Conservation (phyloP, 768 basidiomycete species). For the Pleurotus salmoneostramineus region DNA sequence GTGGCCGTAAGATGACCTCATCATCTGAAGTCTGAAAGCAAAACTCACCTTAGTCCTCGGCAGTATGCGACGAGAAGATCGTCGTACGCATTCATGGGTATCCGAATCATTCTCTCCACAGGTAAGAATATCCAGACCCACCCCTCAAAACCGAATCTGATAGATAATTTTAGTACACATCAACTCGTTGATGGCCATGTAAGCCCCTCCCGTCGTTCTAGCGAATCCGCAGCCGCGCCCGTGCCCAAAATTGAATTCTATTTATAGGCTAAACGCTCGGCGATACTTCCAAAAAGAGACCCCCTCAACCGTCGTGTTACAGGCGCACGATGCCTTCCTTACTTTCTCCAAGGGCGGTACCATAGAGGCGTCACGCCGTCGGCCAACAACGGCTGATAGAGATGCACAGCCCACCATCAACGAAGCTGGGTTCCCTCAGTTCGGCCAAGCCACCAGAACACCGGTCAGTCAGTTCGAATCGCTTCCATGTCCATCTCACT, state of each 20-base stretch:
- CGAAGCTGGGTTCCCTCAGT: background rate
- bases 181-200: conserved; percentile 5
- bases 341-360: background rate
- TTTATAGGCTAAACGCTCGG: background rate
- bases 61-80: background rate
- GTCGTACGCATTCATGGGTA: conserved; percentile 2
- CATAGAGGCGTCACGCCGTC: background rate
- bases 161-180: background rate
- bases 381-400: conserved; percentile 1
- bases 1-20: background rate
- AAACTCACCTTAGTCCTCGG: background rate
- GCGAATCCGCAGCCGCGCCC: background rate
- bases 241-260: too few species aligned
- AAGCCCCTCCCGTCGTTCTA: background rate
- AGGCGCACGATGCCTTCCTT: conserved; percentile 1
- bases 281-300: conserved; percentile 4
- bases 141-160: background rate
- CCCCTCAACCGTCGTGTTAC: background rate
- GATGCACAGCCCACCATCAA: conserved; percentile 4
- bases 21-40: background rate
- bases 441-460: background rate
- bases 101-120: conserved; percentile 1
- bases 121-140: background rate
- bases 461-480: background rate
- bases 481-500: background rate